Evolutionary conservation across 306 rosid genomes (phyloP).

Genomic region (Canavalia ensiformis): DNA sequence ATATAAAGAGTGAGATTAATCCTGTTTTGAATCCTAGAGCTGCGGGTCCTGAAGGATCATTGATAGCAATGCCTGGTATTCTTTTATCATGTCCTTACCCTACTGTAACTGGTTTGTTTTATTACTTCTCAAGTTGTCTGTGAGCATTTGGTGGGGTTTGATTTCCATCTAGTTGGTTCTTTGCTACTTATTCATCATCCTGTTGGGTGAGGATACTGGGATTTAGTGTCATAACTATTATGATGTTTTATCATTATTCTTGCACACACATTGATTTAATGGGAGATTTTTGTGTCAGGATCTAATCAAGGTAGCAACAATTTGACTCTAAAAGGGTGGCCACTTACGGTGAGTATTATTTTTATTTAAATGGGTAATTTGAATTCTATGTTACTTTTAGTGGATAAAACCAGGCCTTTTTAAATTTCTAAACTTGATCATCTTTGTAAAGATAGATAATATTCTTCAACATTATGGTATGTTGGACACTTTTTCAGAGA

Average conservation of each 20-base stretch:
- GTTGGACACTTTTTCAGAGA: conserved; percentile 20
- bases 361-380: conserved; percentile 26
- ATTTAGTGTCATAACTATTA: conserved; percentile 28
- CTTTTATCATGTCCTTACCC: conserved; percentile 36
- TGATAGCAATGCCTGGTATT: conserved; percentile 95
- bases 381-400: background rate
- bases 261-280: conserved; percentile 48
- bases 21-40: conserved; percentile 91
- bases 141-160: conserved; percentile 25
- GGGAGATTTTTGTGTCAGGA: conserved; percentile 63
- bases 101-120: conserved; percentile 29
- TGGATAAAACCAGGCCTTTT: conserved; percentile 22
- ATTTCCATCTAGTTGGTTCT: conserved; percentile 4
- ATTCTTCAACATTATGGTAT: background rate
- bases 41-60: conserved; percentile 88
- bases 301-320: conserved; percentile 94
- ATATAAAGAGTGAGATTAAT: conserved; percentile 90
- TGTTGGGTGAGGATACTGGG: conserved; percentile 35
- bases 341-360: conserved; percentile 81
- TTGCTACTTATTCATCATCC: conserved; percentile 37
- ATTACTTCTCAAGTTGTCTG: conserved; percentile 41
- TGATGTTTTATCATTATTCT: conserved; percentile 29
- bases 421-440: conserved; percentile 30
- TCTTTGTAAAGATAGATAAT: conserved; percentile 1
- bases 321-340: conserved; percentile 99